These are phyloP conservation scores for Trichoderma lentiforme DNA, from an alignment of 2,329 filamentous ascomycete species.

Conservation along the genomic window DNA sequence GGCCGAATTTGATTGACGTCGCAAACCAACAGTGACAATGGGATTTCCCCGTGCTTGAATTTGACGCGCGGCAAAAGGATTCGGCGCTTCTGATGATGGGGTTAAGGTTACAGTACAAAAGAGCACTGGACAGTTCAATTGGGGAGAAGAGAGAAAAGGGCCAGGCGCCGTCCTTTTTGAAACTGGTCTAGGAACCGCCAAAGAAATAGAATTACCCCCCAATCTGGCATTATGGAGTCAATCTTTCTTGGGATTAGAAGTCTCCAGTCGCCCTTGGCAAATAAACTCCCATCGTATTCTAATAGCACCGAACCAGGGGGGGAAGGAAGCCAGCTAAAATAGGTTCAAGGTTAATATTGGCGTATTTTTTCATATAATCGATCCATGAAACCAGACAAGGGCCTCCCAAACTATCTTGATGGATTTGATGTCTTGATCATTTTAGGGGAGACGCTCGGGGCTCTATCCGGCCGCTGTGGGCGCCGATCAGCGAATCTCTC, in stretches of 20 bases:
- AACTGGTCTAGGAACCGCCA: not conserved
- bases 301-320: not conserved
- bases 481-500: conserved; percentile 11
- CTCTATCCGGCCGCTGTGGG: not conserved
- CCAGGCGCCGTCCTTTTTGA: conserved; percentile 2
- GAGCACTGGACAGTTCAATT: no score
- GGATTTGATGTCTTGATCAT: not conserved
- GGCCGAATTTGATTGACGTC: not conserved
- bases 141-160: not conserved
- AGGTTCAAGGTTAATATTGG: not conserved
- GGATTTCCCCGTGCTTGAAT: not conserved
- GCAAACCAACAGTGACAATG: not conserved
- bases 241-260: not conserved
- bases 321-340: not conserved
- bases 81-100: not conserved
- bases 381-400: not conserved
- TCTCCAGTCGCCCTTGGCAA: not conserved
- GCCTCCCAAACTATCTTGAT: not conserved
- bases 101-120: not conserved
- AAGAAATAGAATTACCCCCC: not conserved
- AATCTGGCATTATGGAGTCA: not conserved
- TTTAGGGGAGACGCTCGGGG: not conserved
- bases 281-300: not conserved
- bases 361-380: not conserved
- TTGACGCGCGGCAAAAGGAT: not conserved